These are phyloP conservation scores for Saccharomyces hybrid DNA, from an alignment of 1,139 yeast genomes.

Conservation along the genomic window DNA sequence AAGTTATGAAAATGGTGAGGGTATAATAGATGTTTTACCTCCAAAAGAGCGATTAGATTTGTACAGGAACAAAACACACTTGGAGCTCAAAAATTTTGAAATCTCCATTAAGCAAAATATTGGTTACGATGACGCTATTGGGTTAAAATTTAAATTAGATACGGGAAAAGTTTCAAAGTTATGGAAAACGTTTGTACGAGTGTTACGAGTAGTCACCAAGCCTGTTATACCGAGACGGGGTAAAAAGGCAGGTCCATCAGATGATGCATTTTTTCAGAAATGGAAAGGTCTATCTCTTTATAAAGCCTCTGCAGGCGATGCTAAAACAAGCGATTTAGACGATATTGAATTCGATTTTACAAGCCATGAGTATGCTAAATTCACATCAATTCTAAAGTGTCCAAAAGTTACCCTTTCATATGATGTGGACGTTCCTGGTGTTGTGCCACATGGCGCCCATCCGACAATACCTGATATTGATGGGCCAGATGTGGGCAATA, in stretches of 20 bases:
- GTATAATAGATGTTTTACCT: slow-evolving; percentile 49
- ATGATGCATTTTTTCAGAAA: slow-evolving; percentile 37
- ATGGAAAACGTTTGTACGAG: slow-evolving; percentile 17
- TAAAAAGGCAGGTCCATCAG: slow-evolving; percentile 25
- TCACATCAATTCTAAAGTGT: slow-evolving; percentile 65
- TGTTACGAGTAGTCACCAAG: slow-evolving; percentile 10
- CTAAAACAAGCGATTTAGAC: slow-evolving; percentile 18
- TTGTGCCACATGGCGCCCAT: slow-evolving; percentile 38
- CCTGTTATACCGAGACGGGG: slow-evolving; percentile 17
- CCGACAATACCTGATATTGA: slow-evolving; percentile 26
- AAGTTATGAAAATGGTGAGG: slow-evolving; percentile 51
- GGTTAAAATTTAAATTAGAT: slow-evolving; percentile 16
- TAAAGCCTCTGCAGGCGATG: slow-evolving; percentile 20
- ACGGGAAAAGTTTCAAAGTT: slow-evolving; percentile 17
- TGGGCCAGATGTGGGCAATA: slow-evolving; percentile 48
- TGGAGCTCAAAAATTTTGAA: slow-evolving; percentile 34
- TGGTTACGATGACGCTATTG: slow-evolving; percentile 36
- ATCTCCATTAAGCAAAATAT: slow-evolving; percentile 64
- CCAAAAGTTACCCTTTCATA: slow-evolving; percentile 47
- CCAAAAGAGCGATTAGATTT: slow-evolving; percentile 48
- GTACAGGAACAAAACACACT: slow-evolving; percentile 33
- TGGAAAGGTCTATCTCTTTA: slow-evolving; percentile 42
- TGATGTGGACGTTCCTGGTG: slow-evolving; percentile 66
- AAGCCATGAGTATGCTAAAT: slow-evolving; percentile 72
- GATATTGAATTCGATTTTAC: slow-evolving; percentile 27